Conservation (phyloP, 495 filamentous ascomycete species). For the Talaromyces liani region DNA sequence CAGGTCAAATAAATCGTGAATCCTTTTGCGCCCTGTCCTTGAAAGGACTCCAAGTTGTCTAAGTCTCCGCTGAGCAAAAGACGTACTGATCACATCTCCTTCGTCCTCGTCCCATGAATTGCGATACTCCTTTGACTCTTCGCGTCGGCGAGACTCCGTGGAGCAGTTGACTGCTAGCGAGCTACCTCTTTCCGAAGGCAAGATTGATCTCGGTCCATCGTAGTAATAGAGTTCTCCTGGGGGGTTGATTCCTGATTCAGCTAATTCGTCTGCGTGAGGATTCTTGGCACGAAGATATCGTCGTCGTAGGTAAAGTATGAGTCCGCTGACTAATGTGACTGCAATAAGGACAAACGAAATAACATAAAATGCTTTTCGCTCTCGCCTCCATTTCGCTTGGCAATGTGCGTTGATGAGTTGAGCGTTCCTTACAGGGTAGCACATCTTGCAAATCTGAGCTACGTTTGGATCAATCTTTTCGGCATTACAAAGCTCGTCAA, state of each 20-base stretch:
- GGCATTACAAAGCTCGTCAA: constrained; percentile 3
- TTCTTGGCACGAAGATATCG: neutral
- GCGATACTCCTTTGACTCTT: neutral
- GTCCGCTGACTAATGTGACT: neutral
- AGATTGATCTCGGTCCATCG: constrained; percentile 1
- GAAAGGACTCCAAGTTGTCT: constrained; percentile 7
- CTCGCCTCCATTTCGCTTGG: constrained; percentile 6
- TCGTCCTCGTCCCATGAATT: constrained; percentile 6
- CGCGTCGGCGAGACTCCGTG: neutral
- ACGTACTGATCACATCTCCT: neutral
- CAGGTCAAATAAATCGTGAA: constrained; percentile 8
- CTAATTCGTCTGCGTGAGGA: neutral
- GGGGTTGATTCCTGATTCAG: neutral
- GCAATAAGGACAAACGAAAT: constrained; percentile 4
- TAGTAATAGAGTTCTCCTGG: constrained; percentile 7
- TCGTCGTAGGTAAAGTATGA: constrained; percentile 5
- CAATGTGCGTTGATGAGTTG: constrained; percentile 8
- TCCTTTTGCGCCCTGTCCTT: constrained; percentile 2
- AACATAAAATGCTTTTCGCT: constrained; percentile 7
- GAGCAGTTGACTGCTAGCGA: neutral
- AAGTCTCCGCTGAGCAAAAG: neutral
- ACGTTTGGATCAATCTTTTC: neutral
- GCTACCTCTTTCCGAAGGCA: neutral
- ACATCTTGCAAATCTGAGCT: constrained; percentile 9
- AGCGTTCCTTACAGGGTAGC: constrained; percentile 2